Evolutionary conservation across 352 stramenopile species (phyloP), one percentile per base, ranked within the genome.

Genomic region (Pythium phragmiticola): DNA sequence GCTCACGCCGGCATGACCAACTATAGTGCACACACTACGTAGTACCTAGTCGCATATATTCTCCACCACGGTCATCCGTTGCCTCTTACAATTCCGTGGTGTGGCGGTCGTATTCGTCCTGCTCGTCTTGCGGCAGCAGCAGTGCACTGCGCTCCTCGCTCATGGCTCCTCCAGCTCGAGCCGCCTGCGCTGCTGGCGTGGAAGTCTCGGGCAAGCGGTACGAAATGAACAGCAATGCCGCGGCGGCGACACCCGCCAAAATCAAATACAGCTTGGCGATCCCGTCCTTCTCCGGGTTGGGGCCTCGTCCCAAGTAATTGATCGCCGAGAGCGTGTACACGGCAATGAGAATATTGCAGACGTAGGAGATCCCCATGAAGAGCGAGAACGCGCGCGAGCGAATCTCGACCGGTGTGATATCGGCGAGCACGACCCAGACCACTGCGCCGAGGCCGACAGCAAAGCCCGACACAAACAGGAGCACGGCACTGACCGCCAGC

Each of bases 371-470:
- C 12, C 75, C 77, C 80, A 96, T 94, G 65, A 93, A 96, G 34
- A 97, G 70, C 33, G 82, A 74, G 37, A 96, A 94, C 28, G 87
- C 89, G 34, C 80, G 87, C 16, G 84, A 84, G 17, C 90, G 82
- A 36, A 97, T 89, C 46, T 90, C 74, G 37, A 94, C 91, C 0
- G 88, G 88, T 7, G 93, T 95, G 55, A 97, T 93, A 48, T 97
- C 89, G 17, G 80, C 82, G 26, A 97, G 65, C 19, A 96, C 72
- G 14, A 96, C 82, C 87, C 81, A 94, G 11, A 90, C 83, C 21
- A 94, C 81, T 47, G 86, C 80, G 0, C 88, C 89, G 16, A 96
- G 72, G 2, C 88, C 85, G 9, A 96, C 63, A 11, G 89, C 88
- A 68, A 96, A 97, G 8, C 90, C 90, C 11, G 70, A 73, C 48